Conservation (phyloP, 345 rosid species). For the Populus tremula region DNA sequence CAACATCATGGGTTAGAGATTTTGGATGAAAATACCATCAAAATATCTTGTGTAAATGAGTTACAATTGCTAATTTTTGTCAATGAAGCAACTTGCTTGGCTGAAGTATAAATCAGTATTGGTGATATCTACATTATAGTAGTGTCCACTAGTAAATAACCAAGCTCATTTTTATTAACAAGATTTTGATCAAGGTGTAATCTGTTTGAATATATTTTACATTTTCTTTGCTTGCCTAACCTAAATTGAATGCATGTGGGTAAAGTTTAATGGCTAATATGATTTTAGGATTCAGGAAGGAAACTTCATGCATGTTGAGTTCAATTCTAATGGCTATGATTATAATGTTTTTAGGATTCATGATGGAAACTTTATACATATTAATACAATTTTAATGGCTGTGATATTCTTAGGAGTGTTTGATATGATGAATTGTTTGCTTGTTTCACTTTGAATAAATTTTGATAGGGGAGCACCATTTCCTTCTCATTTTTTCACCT, state of each 20-base stretch:
- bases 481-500: neutral
- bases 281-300: no score
- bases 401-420: neutral
- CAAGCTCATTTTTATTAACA: no score
- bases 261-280: no score
- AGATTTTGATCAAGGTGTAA: neutral
- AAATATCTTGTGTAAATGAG: neutral
- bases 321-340: neutral
- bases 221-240: neutral
- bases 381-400: neutral
- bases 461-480: neutral
- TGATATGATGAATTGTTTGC: neutral
- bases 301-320: no score
- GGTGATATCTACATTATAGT: no score
- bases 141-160: no score
- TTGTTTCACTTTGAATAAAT: neutral
- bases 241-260: neutral
- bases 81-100: neutral
- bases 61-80: no score
- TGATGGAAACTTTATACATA: neutral
- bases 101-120: neutral
- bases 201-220: neutral
- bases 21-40: neutral
- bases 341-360: neutral
- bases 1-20: neutral